Conservation (phyloP, 495 filamentous ascomycete species). For the Extremus antarcticus region DNA sequence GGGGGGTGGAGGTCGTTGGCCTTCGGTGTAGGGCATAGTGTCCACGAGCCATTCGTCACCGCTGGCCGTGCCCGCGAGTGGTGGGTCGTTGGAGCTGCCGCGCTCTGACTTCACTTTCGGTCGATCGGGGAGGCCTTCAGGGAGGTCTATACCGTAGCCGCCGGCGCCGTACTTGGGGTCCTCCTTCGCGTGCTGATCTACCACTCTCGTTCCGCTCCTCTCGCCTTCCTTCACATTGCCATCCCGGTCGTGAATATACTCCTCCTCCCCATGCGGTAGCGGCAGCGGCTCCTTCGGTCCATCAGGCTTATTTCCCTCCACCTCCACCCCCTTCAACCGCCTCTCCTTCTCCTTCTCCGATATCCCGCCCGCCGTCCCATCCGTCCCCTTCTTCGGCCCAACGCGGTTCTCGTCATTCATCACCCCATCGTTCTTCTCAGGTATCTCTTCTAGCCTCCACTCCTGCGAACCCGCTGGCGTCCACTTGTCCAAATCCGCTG, state of each 20-base stretch:
- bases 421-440: constrained; percentile 70
- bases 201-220: constrained; percentile 34
- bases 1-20: not conserved
- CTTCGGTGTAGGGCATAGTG: constrained; percentile 36
- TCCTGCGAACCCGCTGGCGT: constrained; percentile 39
- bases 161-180: constrained; percentile 8
- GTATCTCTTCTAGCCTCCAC: constrained; percentile 46
- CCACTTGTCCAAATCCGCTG: constrained; percentile 27
- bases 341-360: constrained; percentile 69
- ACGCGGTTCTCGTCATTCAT: constrained; percentile 74
- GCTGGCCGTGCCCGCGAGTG: not conserved
- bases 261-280: constrained; percentile 65
- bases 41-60: constrained; percentile 41
- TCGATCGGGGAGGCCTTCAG: constrained; percentile 65
- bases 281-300: constrained; percentile 77
- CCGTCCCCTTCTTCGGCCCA: constrained; percentile 70
- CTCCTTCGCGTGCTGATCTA: constrained; percentile 54
- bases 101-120: constrained; percentile 66
- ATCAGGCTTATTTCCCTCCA: constrained; percentile 61
- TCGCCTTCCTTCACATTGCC: constrained; percentile 33
- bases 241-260: constrained; percentile 36
- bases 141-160: constrained; percentile 50
- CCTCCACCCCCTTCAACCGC: constrained; percentile 47
- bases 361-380: constrained; percentile 77
- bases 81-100: constrained; percentile 28